A percentile compares a stretch with the other conserved stretches of the same genome.
Conservation (phyloP, 129 eudicot genomes). For the Flaveria brownii region DNA sequence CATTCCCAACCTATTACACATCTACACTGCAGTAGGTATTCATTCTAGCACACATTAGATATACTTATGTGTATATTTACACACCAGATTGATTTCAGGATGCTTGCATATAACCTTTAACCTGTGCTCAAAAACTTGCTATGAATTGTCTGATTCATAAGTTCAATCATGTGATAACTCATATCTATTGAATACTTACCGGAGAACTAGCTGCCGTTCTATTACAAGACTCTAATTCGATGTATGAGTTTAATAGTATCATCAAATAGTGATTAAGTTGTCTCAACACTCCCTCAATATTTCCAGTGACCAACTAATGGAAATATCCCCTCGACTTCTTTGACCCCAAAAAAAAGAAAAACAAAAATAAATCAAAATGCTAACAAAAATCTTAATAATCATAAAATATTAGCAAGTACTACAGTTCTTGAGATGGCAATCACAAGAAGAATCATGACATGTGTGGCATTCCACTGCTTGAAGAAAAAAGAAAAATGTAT, state of each 20-base stretch:
- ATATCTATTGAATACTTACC: background rate
- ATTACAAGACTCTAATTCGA: too few species aligned
- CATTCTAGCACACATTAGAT: background rate
- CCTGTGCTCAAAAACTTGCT: background rate
- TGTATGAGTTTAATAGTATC: background rate
- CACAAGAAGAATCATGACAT: background rate
- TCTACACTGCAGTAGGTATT: background rate
- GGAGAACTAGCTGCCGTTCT: background rate
- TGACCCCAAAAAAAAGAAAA: background rate
- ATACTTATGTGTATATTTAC: too few species aligned
- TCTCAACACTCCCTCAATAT: background rate
- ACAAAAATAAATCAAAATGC: background rate
- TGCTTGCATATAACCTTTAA: too few species aligned
- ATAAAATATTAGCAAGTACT: background rate
- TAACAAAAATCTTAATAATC: background rate
- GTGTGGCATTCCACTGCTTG: background rate
- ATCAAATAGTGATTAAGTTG: background rate
- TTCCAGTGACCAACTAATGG: background rate
- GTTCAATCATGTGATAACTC: background rate
- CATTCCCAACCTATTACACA: background rate
- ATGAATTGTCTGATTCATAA: background rate
- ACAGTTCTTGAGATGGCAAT: background rate
- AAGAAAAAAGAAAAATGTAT: conserved; percentile 15
- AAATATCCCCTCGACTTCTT: background rate
- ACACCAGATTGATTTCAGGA: too few species aligned